phyloP scores from a whole-genome alignment of 441 rosid genomes.

The Adansonia grandidieri region DNA sequence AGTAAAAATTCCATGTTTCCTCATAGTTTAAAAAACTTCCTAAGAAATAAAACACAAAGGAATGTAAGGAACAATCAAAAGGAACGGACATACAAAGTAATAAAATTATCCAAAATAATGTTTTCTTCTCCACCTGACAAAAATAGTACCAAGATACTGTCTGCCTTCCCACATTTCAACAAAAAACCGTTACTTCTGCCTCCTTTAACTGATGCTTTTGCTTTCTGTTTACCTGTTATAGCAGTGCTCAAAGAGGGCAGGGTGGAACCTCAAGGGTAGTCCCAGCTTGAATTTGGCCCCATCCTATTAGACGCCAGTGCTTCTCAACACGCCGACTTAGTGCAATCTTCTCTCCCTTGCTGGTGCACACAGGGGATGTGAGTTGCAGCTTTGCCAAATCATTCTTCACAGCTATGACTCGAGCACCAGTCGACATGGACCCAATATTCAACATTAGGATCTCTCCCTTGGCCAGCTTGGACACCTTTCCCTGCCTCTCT shows the following conservation, averaged over 20 bases:
- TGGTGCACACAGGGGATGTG: no score
- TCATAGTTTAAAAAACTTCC: no score
- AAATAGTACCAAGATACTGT: conserved; percentile 46
- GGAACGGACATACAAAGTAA: background rate
- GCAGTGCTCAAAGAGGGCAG: conserved; percentile 33
- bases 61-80: background rate
- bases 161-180: conserved; percentile 42
- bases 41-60: no score
- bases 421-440: no score
- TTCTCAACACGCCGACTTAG: conserved; percentile 87
- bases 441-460: no score
- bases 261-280: conserved; percentile 78
- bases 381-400: no score
- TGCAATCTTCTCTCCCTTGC: no score
- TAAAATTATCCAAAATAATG: conserved; percentile 6
- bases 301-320: conserved; percentile 97
- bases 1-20: no score
- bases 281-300: conserved; percentile 99
- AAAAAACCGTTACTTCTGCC: background rate
- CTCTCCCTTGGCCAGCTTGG: no score
- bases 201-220: background rate
- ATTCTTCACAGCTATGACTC: conserved; percentile 38
- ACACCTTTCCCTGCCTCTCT: no score
- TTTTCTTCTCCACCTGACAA: conserved; percentile 50
- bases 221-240: no score